A percentile compares a stretch with the other conserved stretches of the same genome.
Evolutionary conservation across 208 protist genomes (phyloP).

Genomic region (Crithidia bombi): DNA sequence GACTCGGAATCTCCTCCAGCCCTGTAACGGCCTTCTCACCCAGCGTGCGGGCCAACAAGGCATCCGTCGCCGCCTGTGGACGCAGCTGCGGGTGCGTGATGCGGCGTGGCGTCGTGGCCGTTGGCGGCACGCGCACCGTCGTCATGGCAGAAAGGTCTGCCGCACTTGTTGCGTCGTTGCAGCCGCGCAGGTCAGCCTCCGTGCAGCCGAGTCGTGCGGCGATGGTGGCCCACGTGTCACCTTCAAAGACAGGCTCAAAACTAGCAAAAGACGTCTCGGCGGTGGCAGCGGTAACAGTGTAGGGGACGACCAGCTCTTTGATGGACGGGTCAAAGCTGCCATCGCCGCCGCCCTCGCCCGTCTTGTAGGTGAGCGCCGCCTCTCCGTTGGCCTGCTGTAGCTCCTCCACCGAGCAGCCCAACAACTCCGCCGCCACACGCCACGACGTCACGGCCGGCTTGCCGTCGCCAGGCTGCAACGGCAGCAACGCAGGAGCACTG

Average conservation of each 20-base stretch:
- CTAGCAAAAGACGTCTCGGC: conserved; percentile 56
- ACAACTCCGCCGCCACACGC: conserved; percentile 65
- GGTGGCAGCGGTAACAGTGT: conserved; percentile 47
- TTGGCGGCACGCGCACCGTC: conserved; percentile 51
- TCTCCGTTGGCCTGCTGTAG: conserved; percentile 80
- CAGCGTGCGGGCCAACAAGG: conserved; percentile 57
- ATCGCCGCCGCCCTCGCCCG: conserved; percentile 28
- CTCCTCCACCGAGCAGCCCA: conserved; percentile 85
- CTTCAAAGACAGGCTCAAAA: conserved; percentile 55
- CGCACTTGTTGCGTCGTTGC: conserved; percentile 39
- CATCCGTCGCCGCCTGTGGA: conserved; percentile 63
- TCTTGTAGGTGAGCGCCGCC: conserved; percentile 62
- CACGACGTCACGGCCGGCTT: conserved; percentile 43
- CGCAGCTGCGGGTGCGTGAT: conserved; percentile 76
- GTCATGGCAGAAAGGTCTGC: conserved; percentile 15
- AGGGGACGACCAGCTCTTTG: conserved; percentile 67
- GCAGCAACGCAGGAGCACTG: conserved; percentile 43
- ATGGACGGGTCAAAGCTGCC: conserved; percentile 60
- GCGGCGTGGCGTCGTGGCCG: conserved; percentile 53
- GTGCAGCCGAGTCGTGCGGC: conserved; percentile 58
- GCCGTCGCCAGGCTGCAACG: conserved; percentile 38
- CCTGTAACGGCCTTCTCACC: conserved; percentile 51
- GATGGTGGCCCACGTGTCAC: conserved; percentile 65
- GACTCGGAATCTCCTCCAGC: conserved; percentile 46
- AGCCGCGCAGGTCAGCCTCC: conserved; percentile 45